These are phyloP conservation scores for Cutaneotrichosporon mucoides DNA, from an alignment of 1,284 basidiomycete genomes.

Conservation along the genomic window DNA sequence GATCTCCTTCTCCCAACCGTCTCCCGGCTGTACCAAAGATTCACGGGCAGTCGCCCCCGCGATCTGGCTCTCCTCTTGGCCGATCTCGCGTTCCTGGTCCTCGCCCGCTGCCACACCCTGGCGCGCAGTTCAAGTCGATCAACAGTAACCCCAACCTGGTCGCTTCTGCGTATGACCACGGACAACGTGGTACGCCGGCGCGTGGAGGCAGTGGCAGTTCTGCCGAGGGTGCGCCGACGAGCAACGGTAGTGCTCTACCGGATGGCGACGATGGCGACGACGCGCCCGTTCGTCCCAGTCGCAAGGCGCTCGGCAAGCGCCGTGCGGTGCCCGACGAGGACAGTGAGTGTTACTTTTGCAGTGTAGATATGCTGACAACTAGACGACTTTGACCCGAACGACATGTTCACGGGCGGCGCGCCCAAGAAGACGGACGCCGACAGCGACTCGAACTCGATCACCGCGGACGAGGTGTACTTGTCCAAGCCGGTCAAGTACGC, in stretches of 20 bases:
- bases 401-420: conserved; percentile 30
- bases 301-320: conserved; percentile 48
- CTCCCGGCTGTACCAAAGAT: conserved; percentile 7
- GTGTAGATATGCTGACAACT: background rate
- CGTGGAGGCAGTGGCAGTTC: conserved; percentile 6
- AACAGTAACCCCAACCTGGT: conserved; percentile 9
- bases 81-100: conserved; percentile 21
- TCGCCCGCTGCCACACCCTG: conserved; percentile 37
- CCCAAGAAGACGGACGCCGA: conserved; percentile 11
- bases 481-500: conserved; percentile 41
- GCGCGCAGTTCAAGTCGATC: conserved; percentile 16
- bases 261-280: conserved; percentile 22
- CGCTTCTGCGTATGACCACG: background rate
- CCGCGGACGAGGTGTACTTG: conserved; percentile 31
- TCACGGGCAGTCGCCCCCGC: conserved; percentile 17
- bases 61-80: conserved; percentile 31
- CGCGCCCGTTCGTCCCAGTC: conserved; percentile 33
- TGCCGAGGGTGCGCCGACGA: background rate
- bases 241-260: background rate
- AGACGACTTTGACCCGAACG: conserved; percentile 44
- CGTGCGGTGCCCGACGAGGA: conserved; percentile 35
- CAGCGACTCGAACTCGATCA: conserved; percentile 27
- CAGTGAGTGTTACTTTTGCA: conserved; percentile 27
- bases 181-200: background rate
- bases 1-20: conserved; percentile 33